A percentile compares a stretch with the other conserved stretches of the same genome.
phyloP scores from a whole-genome alignment of 192 early-diverging fungal genomes.

The Helicostylum pulchrum region DNA sequence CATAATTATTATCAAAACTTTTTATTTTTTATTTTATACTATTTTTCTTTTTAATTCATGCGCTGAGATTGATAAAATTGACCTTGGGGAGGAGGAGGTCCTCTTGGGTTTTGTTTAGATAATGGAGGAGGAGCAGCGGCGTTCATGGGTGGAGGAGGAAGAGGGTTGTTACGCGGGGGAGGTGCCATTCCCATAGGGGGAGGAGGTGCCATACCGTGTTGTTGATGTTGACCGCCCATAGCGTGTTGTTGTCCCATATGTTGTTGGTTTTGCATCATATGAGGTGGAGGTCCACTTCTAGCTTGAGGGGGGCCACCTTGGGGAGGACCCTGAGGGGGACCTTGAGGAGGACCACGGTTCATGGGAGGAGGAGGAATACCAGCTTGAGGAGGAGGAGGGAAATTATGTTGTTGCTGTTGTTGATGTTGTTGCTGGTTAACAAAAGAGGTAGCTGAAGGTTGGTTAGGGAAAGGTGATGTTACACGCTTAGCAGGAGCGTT shows the following conservation, averaged over 20 bases:
- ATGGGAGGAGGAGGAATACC: conserved; percentile 8
- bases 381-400: neutral
- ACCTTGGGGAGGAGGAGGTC: neutral
- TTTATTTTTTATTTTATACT: neutral
- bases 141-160: conserved; percentile 29
- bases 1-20: neutral
- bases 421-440: conserved; percentile 13
- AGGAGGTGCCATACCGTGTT: neutral
- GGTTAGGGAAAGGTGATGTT: conserved; percentile 40
- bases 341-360: conserved; percentile 1
- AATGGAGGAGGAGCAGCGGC: conserved; percentile 17
- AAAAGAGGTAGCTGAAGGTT: conserved; percentile 12
- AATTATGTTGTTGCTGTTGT: conserved; percentile 1
- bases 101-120: conserved; percentile 5
- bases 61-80: neutral
- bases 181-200: conserved; percentile 6
- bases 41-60: conserved; percentile 12
- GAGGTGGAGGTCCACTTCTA: conserved; percentile 1
- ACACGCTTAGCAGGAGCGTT: conserved; percentile 27
- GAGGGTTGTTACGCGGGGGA: conserved; percentile 16
- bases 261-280: neutral
- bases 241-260: too few species aligned
- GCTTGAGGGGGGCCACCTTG: neutral
- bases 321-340: neutral
- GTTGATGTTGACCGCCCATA: neutral